Conservation (phyloP, 2,329 filamentous ascomycete genomes). For the Diplodia scrobiculata region DNA sequence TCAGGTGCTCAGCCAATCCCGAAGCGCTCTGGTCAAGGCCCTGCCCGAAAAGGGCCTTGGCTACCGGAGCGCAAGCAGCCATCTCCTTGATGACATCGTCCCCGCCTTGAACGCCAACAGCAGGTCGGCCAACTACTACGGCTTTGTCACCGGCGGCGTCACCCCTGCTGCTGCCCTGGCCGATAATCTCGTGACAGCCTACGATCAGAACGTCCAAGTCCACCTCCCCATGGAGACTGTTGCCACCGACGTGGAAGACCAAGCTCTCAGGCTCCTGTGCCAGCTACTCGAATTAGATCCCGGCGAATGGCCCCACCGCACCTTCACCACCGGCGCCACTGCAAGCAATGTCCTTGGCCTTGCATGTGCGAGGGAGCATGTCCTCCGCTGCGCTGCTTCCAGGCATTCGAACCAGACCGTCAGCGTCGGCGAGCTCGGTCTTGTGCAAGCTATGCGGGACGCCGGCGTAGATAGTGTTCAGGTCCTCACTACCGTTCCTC, state of each 20-base stretch:
- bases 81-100: conserved; percentile 51
- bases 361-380: conserved; percentile 69
- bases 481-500: conserved; percentile 76
- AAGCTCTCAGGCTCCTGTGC: conserved; percentile 68
- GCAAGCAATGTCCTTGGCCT: conserved; percentile 67
- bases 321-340: conserved; percentile 76
- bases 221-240: conserved; percentile 77
- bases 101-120: conserved; percentile 68
- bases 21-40: conserved; percentile 41
- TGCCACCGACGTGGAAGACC: conserved; percentile 74
- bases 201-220: conserved; percentile 83
- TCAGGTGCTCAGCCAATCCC: conserved; percentile 38
- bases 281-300: conserved; percentile 65
- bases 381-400: conserved; percentile 55
- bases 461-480: conserved; percentile 70
- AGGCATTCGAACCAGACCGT: conserved; percentile 36
- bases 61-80: conserved; percentile 46
- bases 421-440: conserved; percentile 67
- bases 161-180: conserved; percentile 79
- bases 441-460: conserved; percentile 65
- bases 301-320: conserved; percentile 67
- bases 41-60: conserved; percentile 50
- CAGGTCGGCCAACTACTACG: conserved; percentile 66
- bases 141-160: conserved; percentile 81
- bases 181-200: conserved; percentile 77